Evolutionary conservation across 164 flowering plant species (phyloP), one percentile per base, ranked within the genome.

Genomic region (Litsea cubeba): DNA sequence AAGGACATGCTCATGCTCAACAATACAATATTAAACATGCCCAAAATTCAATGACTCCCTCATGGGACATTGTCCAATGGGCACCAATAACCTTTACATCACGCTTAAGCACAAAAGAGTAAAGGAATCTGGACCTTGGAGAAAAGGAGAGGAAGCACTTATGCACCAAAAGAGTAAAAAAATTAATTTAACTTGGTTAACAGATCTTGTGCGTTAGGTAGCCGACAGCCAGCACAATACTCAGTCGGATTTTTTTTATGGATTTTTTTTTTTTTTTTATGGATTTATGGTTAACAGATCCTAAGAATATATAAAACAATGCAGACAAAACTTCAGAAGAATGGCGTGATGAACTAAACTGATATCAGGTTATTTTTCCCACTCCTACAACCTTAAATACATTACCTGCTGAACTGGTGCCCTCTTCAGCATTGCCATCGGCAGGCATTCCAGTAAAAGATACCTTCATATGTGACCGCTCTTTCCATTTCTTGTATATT

Each of bases 401-500:
- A 40, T 57, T 83, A 89, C 96, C 97, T 81, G 83, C 24, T 0
- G 50, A 78, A 57, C 81, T 79, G 28, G 79, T 35, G 11, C 82
- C 46, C 62, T 70, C 89, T 50, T 79, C 88, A 74, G 81, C 74
- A 75, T 69, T 66, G 54, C 81, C 88, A 18, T 83, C 94, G 74
- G 77, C 40, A 71, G 64, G 73, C 18, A 80, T 74, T 76, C 91
- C 91, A 75, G 58, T 82, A 14, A 83, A 76, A 77, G 91, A 88
- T 3, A 95, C 82, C 74, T 86, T 90, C 62, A 46, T 84, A 83
- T 93, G 99, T 10, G 96, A 85, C 23, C 79, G 82, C 68, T 88
- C 91, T 76, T 88, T 88, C 99, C 99, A 95, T 72, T 82, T 93
- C 81, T 92, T 87, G 85, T 95, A 95, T 72, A 95, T 91, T 50